phyloP scores from a whole-genome alignment of 345 rosid species.

The Xanthoceras sorbifolium region DNA sequence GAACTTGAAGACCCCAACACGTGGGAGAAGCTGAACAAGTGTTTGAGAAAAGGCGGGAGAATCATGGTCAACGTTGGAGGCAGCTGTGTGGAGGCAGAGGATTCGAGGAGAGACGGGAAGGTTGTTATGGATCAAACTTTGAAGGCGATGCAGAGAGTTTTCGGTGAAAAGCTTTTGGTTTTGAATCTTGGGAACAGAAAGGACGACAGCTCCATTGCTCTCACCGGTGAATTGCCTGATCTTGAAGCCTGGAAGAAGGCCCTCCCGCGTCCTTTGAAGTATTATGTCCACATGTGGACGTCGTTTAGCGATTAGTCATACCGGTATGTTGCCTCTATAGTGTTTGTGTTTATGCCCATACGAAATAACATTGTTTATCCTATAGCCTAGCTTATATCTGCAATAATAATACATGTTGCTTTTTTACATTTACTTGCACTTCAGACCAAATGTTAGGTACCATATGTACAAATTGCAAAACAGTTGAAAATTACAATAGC shows the following conservation, averaged over 20 bases:
- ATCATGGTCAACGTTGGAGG: constrained; percentile 72
- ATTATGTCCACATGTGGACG: constrained; percentile 70
- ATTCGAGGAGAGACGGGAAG: constrained; percentile 60
- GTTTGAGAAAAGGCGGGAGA: constrained; percentile 71
- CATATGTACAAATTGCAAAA: not conserved
- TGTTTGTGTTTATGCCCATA: constrained; percentile 15
- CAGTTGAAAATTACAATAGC: not conserved
- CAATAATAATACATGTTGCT: not conserved
- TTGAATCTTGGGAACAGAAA: constrained; percentile 51
- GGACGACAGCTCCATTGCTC: constrained; percentile 74
- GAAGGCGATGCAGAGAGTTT: constrained; percentile 63
- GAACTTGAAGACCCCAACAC: constrained; percentile 84
- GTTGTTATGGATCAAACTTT: constrained; percentile 70
- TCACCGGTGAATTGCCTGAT: constrained; percentile 69
- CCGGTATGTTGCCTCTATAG: constrained; percentile 9
- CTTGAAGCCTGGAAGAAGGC: constrained; percentile 57
- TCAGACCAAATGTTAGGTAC: not conserved
- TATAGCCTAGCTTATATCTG: not conserved
- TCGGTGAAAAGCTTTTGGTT: constrained; percentile 53
- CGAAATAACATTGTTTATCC: not conserved
- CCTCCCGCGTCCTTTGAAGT: constrained; percentile 45
- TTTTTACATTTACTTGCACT: too few species aligned
- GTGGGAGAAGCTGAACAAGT: constrained; percentile 57
- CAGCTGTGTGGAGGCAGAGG: constrained; percentile 73
- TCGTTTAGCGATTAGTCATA: constrained; percentile 37